A percentile compares a stretch with the other conserved stretches of the same genome.
phyloP scores from a whole-genome alignment of 179 eudicot genomes.

The Beta lomatogona region DNA sequence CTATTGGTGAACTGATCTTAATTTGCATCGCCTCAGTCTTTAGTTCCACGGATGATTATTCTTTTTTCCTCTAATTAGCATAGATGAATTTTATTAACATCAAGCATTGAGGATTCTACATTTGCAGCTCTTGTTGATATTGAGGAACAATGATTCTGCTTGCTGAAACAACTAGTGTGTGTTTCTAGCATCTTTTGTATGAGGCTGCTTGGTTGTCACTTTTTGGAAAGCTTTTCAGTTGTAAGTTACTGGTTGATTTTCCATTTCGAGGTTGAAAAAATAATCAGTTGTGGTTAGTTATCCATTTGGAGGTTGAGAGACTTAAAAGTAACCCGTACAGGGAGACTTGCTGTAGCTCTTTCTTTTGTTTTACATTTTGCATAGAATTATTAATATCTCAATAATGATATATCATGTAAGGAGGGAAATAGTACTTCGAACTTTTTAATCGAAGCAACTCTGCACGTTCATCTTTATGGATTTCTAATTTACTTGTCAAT shows the following conservation, averaged over 20 bases:
- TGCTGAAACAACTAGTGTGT: background rate
- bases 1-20: background rate
- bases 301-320: background rate
- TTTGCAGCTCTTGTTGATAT: background rate
- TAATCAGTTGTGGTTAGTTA: background rate
- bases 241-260: background rate
- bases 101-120: background rate
- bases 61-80: background rate
- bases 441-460: background rate
- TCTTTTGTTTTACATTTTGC: background rate
- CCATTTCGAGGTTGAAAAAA: background rate
- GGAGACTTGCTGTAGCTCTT: background rate
- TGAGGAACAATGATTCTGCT: background rate
- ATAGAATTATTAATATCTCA: background rate
- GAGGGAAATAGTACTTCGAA: background rate
- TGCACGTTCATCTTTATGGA: background rate
- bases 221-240: background rate
- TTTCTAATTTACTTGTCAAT: background rate
- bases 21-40: background rate
- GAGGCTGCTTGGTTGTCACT: background rate
- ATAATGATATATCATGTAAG: background rate
- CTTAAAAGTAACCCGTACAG: too few species aligned
- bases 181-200: background rate
- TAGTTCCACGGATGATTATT: background rate
- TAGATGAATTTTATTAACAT: background rate